phyloP scores from a whole-genome alignment of 441 rosid genomes.

The Erodium chrysanthum region DNA sequence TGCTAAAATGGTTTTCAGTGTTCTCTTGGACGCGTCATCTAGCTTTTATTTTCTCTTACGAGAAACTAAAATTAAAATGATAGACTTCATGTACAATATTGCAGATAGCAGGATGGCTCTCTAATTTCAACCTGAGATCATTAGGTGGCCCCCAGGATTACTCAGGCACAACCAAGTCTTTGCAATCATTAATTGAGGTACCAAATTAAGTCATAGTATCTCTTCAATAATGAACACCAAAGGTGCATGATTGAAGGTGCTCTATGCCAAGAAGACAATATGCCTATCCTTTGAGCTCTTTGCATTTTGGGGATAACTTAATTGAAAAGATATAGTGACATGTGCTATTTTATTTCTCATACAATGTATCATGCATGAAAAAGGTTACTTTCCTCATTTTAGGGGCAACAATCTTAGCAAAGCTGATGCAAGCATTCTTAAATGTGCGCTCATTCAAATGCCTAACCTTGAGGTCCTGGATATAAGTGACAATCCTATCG shows the following conservation, averaged over 20 bases:
- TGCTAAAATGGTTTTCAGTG: slow-evolving; percentile 38
- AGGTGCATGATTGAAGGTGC: not conserved
- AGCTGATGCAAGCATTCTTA: slow-evolving; percentile 54
- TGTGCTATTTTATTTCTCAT: not conserved
- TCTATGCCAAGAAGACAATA: not conserved
- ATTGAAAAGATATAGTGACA: not conserved
- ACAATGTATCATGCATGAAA: slow-evolving; percentile 15
- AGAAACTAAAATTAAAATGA: not conserved
- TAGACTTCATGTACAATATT: slow-evolving; percentile 11
- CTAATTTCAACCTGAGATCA: slow-evolving; percentile 41
- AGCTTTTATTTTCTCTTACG: slow-evolving; percentile 5
- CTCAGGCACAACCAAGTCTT: slow-evolving; percentile 31
- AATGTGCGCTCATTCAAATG: slow-evolving; percentile 43
- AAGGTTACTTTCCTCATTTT: slow-evolving; percentile 19
- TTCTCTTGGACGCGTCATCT: slow-evolving; percentile 52
- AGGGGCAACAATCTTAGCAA: slow-evolving; percentile 66
- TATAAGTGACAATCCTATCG: slow-evolving; percentile 72
- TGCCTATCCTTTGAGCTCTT: not conserved
- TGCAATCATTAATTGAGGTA: slow-evolving; percentile 67
- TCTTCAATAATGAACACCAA: not conserved
- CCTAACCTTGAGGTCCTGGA: slow-evolving; percentile 65
- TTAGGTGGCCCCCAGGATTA: slow-evolving; percentile 21
- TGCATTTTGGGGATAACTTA: not conserved
- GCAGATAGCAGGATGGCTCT: slow-evolving; percentile 82
- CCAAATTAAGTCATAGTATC: not conserved